phyloP scores from a whole-genome alignment of 2,329 filamentous ascomycete genomes.

The Juglanconis juglandina region DNA sequence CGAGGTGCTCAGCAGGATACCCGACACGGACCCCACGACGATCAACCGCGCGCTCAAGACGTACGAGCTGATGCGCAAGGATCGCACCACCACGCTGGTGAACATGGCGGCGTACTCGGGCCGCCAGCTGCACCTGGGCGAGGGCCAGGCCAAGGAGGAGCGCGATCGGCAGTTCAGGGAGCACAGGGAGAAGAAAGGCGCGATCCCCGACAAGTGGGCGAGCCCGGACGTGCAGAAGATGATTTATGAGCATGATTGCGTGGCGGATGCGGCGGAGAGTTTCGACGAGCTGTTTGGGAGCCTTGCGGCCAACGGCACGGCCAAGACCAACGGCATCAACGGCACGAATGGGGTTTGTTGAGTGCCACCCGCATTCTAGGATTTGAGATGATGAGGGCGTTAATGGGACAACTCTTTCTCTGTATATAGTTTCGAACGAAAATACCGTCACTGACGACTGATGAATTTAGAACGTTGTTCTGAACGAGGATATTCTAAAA shows the following conservation, averaged over 20 bases:
- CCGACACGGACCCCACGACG: constrained; percentile 31
- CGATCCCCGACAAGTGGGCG: constrained; percentile 66
- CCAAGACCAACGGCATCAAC: background rate
- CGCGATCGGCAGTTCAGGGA: constrained; percentile 54
- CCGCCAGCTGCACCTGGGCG: constrained; percentile 54
- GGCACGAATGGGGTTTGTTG: background rate
- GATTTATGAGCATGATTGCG: constrained; percentile 63
- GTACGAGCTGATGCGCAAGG: constrained; percentile 56
- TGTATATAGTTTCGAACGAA: background rate
- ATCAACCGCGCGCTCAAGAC: constrained; percentile 49
- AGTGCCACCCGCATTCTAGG: background rate
- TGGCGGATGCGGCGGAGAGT: constrained; percentile 48
- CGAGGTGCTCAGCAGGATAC: constrained; percentile 44
- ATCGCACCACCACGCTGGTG: constrained; percentile 50
- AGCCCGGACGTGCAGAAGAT: constrained; percentile 65
- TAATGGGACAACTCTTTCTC: background rate
- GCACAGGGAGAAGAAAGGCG: constrained; percentile 44
- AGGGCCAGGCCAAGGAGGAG: constrained; percentile 57
- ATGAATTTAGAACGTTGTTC: background rate
- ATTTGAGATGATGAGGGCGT: background rate
- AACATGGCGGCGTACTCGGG: constrained; percentile 51
- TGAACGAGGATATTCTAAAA: too few species aligned
- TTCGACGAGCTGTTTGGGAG: constrained; percentile 47
- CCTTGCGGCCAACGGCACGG: background rate
- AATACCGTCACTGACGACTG: background rate